phyloP scores from a whole-genome alignment of 495 filamentous ascomycete genomes.

The Aspergillus wentii region DNA sequence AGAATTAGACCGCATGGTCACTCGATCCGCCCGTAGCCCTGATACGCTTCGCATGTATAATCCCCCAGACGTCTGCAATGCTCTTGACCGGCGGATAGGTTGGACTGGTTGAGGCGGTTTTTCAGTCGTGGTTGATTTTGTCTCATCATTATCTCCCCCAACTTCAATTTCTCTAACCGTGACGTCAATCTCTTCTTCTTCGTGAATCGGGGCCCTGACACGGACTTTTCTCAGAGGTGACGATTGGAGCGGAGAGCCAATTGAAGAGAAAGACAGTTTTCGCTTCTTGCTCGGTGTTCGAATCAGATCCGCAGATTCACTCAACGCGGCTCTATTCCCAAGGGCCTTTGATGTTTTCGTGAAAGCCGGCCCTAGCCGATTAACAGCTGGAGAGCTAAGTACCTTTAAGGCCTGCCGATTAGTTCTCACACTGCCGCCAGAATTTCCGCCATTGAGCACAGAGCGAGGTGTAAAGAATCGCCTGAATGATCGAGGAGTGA shows the following conservation, averaged over 20 bases:
- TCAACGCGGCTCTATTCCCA: constrained; percentile 19
- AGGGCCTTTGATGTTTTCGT: constrained; percentile 35
- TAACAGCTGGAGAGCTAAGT: constrained; percentile 60
- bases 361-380: constrained; percentile 48
- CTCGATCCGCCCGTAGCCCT: constrained; percentile 27
- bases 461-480: constrained; percentile 78
- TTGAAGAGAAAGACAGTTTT: constrained; percentile 40
- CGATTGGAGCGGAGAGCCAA: constrained; percentile 49
- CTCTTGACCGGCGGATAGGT: constrained; percentile 37
- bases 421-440: constrained; percentile 43
- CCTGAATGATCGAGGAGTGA: constrained; percentile 71
- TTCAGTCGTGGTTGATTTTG: constrained; percentile 7
- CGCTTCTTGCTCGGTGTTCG: constrained; percentile 39
- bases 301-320: constrained; percentile 24
- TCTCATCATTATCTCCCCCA: constrained; percentile 8
- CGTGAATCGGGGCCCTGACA: constrained; percentile 24
- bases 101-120: constrained; percentile 23
- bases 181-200: constrained; percentile 28
- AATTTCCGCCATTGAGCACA: constrained; percentile 33
- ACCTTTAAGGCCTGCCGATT: constrained; percentile 63
- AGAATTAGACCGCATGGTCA: constrained; percentile 35
- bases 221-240: constrained; percentile 48
- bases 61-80: constrained; percentile 36
- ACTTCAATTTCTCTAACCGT: constrained; percentile 28
- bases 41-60: constrained; percentile 38